Percentiles rank a stretch among this genome's conserved stretches.
Conservation (phyloP, 352 stramenopile species). For the Pseudoperonospora humuli region DNA sequence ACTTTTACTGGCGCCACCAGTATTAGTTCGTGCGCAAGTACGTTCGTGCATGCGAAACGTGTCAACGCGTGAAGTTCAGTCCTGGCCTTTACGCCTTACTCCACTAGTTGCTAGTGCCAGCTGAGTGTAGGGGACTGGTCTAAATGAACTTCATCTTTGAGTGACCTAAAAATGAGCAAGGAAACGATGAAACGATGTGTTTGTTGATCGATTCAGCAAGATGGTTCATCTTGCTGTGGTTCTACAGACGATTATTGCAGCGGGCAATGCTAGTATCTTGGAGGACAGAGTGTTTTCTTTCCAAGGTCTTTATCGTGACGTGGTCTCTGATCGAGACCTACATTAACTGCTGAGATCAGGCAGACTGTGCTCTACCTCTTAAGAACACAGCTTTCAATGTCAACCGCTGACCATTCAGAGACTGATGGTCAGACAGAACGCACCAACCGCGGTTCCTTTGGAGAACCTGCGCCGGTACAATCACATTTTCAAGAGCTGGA, state of each 20-base stretch:
- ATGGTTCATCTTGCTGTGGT: slow-evolving; percentile 15
- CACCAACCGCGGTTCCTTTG: background rate
- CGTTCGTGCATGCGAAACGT: background rate
- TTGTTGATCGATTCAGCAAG: slow-evolving; percentile 17
- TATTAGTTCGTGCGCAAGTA: background rate
- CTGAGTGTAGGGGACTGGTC: slow-evolving; percentile 8
- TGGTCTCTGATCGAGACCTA: too few species aligned
- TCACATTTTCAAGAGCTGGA: background rate
- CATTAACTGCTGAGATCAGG: too few species aligned
- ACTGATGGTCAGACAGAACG: background rate
- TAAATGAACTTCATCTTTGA: slow-evolving; percentile 22
- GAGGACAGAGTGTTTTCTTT: too few species aligned
- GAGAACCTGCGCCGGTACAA: background rate
- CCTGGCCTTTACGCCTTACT: background rate
- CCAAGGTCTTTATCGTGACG: too few species aligned
- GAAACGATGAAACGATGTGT: slow-evolving; percentile 4
- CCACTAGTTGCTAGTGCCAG: background rate
- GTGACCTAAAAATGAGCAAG: background rate
- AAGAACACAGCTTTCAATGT: background rate
- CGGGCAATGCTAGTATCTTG: background rate
- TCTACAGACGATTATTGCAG: background rate
- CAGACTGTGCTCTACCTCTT: too few species aligned
- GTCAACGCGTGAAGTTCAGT: slow-evolving; percentile 13
- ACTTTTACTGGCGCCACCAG: slow-evolving; percentile 19
- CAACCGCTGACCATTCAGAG: background rate